Evolutionary conservation across 495 filamentous ascomycete species (phyloP), one percentile per base, ranked within the genome.

Genomic region (Trichodelitschia bisporula): DNA sequence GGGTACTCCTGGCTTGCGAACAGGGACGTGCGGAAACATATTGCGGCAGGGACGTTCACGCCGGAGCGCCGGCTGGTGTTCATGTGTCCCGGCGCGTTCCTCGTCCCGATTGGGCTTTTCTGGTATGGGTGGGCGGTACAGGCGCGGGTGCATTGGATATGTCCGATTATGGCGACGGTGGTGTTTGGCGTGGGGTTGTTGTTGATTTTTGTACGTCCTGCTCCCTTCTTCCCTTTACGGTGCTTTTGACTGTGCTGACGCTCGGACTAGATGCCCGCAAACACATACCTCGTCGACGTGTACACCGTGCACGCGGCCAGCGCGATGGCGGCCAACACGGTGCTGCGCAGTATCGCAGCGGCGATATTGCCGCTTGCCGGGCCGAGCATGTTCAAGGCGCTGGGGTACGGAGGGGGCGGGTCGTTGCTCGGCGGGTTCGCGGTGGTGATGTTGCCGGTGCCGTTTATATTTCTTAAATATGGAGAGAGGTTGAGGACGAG

Each of bases 391-490:
- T 35, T 35, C 26, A 29, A 5, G 11, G 15, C 26, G 3, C 14
- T 45, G 3, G 40, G 40, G 9, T 28, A 37, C 9, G 40, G 40
- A n/a, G 42, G 42, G 42, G 42, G 40, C 6, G 42, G 37, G 19
- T 28, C 25, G 3, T 25, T 45, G 30, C 27, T 42, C 11, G 42
- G 30, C 2, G 39, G 42, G 17, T 18, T 45, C 9, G 19, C 36
- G 1, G 11, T 45, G 3, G 36, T 33, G 1, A 61, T 68, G 55
- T 46, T 58, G 26, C 51, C 55, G 1, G 33, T 64, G 0, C 61
- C 63, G 2, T 38, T 54, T 12, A 45, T 53, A 0, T 48, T 66
- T 15, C 60, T 61, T 35, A 50, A 56, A 30, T 64, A 66, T 41
- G 63, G 63, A 57, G 61, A 62, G 21, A 24, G 21, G 6, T 6